phyloP scores from a whole-genome alignment of 1,139 yeast species.

The Scheffersomyces cryptocercus region DNA sequence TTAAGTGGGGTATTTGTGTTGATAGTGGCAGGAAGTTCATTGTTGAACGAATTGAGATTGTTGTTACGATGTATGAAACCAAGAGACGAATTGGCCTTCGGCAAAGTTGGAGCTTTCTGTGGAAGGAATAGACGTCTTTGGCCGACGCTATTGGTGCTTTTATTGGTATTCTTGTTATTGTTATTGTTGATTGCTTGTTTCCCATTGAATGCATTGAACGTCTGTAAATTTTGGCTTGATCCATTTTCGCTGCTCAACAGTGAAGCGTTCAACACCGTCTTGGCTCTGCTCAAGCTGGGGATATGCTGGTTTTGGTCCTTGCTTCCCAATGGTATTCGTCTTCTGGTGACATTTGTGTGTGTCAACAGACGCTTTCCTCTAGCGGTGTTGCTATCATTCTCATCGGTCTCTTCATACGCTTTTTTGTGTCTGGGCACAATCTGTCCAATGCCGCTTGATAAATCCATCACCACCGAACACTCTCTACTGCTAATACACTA shows the following conservation, averaged over 20 bases:
- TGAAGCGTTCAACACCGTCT: conserved; percentile 22
- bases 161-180: neutral
- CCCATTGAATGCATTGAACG: neutral
- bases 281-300: conserved; percentile 36
- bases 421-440: no score
- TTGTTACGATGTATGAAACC: conserved; percentile 29
- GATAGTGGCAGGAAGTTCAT: neutral
- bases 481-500: no score
- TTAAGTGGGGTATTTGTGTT: neutral
- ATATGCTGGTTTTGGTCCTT: conserved; percentile 41
- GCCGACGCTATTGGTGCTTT: conserved; percentile 1
- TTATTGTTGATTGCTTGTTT: neutral
- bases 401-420: neutral
- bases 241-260: no score
- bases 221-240: neutral
- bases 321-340: conserved; percentile 47
- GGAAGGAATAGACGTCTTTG: neutral
- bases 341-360: conserved; percentile 16
- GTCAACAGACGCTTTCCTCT: conserved; percentile 3
- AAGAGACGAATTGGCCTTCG: conserved; percentile 41
- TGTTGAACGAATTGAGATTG: no score
- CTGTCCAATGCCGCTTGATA: no score
- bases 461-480: no score
- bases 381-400: conserved; percentile 1
- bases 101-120: conserved; percentile 23